A percentile compares a stretch with the other conserved stretches of the same genome.
Evolutionary conservation across 441 rosid genomes (phyloP).

Genomic region (Pelargonium fulgidum): DNA sequence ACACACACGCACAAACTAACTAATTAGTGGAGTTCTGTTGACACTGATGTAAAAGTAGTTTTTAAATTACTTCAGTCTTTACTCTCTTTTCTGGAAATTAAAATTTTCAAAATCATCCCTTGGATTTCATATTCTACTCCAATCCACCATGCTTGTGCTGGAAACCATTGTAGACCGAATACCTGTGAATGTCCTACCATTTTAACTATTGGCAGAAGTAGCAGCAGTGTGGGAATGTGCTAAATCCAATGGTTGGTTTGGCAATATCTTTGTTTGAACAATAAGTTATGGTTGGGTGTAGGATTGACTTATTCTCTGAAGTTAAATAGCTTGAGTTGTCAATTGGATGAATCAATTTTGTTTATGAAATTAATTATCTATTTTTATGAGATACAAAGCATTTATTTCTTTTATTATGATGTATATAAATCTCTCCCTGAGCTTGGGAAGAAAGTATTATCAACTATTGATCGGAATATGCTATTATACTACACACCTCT

Average conservation of each 20-base stretch:
- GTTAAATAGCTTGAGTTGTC: neutral
- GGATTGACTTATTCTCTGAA: neutral
- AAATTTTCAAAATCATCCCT: neutral
- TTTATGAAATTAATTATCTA: neutral
- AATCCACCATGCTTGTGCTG: neutral
- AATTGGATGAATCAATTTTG: neutral
- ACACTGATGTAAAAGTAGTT: neutral
- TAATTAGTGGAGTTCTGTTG: neutral
- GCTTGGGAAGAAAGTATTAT: constrained; percentile 1
- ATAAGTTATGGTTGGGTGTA: neutral
- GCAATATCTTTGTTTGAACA: neutral
- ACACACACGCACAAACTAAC: neutral
- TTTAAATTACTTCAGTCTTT: neutral
- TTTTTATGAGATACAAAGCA: neutral
- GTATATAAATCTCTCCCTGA: neutral
- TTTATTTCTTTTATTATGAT: neutral
- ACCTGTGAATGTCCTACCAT: neutral
- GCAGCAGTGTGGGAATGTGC: neutral
- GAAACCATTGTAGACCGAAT: neutral
- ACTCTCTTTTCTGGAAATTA: neutral
- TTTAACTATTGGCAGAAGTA: neutral
- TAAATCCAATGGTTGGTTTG: neutral
- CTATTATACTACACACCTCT: neutral
- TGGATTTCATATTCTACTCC: neutral
- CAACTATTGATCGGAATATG: neutral